Base-by-base conservation (phyloP, 1,139 yeast species). In the Taphrina wiesneri region DNA sequence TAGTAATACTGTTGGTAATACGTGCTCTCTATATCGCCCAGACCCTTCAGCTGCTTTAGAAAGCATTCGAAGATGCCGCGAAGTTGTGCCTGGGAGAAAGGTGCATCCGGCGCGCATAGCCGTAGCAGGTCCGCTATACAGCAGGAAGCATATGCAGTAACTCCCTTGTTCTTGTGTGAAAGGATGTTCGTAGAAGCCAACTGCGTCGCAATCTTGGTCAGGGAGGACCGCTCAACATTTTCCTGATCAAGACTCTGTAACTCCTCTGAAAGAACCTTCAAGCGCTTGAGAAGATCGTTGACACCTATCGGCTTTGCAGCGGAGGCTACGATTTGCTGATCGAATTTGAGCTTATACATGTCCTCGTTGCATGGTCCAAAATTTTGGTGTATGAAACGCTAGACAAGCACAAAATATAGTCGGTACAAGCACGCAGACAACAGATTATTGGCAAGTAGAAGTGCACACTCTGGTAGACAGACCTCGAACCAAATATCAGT, bases 91-190 rank as follows among this genome's bases (percentile, higher is more conserved):
- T 85, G 85, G 1, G 89, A 85, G 75, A 83, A 91, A 5, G 98
- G 97, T 3, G 97, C 96, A 75, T 91, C 90, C 0, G 97, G 97
- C 0, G 97, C 97, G 74, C 82, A 87, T 11, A 91, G 76, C 68
- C 96, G 81, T 52, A 92, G 76, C 15, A 92, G 79, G 74, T 91
- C 96, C 2, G 92, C 82, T 11, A 91, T 71, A 69, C 95, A 86
- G 73, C 96, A 87, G 19, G 95, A 86, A 1, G 83, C 82, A 68
- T 81, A 84, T 0, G 92, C 86, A 70, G 86, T 88, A 2, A 91
- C 86, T 2, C 96, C 96, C 2, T 76, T 71, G 72, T 90, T 90
- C 63, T 84, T 78, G 72, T 87, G 87, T 47, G 78, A 80, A 9
- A 88, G 70, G 23, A 90, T 77, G 71, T 86, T 87, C 68, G 81